A percentile compares a stretch with the other conserved stretches of the same genome.
These are phyloP conservation scores for Aspergillus tubingensis DNA, from an alignment of 2,329 filamentous ascomycete genomes.

Conservation along the genomic window DNA sequence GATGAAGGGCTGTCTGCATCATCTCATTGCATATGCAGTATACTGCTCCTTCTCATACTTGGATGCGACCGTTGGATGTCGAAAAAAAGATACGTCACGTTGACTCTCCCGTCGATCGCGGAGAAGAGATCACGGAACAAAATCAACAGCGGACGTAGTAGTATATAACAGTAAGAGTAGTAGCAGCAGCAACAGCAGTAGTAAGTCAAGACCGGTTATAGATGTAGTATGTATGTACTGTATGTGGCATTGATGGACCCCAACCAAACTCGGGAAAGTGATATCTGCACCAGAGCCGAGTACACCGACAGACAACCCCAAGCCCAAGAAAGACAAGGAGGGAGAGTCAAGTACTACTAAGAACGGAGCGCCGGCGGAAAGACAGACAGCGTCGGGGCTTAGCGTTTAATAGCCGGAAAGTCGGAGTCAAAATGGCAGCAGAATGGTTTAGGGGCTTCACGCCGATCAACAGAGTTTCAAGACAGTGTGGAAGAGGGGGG, in stretches of 20 bases:
- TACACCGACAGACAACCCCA: background rate
- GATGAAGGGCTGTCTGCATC: slow-evolving; percentile 36
- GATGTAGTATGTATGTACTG: too few relatives aligned
- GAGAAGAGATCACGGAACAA: background rate
- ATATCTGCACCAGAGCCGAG: background rate
- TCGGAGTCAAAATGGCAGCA: background rate
- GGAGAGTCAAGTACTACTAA: background rate
- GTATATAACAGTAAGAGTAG: too few relatives aligned
- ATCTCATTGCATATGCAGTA: slow-evolving; percentile 33
- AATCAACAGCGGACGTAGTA: slow-evolving; percentile 7
- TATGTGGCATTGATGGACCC: slow-evolving; percentile 18
- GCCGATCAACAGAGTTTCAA: background rate
- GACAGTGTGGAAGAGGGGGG: slow-evolving; percentile 1
- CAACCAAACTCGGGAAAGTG: slow-evolving; percentile 11
- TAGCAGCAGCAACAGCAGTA: too few relatives aligned
- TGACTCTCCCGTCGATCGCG: background rate
- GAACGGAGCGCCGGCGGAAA: background rate
- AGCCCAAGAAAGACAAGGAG: background rate
- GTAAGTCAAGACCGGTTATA: too few relatives aligned
- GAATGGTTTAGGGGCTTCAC: background rate
- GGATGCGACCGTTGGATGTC: slow-evolving; percentile 1
- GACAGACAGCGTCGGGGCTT: background rate
- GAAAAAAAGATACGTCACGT: background rate
- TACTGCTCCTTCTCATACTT: slow-evolving; percentile 31
- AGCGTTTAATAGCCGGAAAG: background rate